These are phyloP conservation scores for Dioscorea alata DNA, from an alignment of 106 monocot species.

Conservation along the genomic window DNA sequence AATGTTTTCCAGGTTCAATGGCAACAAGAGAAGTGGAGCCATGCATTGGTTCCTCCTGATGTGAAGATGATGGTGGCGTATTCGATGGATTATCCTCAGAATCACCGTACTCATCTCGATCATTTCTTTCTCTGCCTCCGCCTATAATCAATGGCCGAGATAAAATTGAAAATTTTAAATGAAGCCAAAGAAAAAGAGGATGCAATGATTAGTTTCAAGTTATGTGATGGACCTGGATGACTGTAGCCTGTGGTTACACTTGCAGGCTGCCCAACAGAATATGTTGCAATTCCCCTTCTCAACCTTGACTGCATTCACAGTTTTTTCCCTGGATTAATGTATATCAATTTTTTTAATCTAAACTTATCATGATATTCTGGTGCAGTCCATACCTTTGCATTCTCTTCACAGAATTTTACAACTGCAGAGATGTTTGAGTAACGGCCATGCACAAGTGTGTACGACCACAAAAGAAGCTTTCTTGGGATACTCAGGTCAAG, in stretches of 20 bases:
- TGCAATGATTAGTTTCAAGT: neutral
- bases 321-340: neutral
- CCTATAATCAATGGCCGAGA: slow-evolving; percentile 5
- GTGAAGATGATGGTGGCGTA: neutral
- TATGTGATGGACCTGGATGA: slow-evolving; percentile 23
- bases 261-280: slow-evolving; percentile 12
- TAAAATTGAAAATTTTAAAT: neutral
- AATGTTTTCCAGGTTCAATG: slow-evolving; percentile 19
- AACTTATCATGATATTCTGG: neutral
- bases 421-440: slow-evolving; percentile 75
- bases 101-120: slow-evolving; percentile 24
- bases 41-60: slow-evolving; percentile 9
- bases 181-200: neutral
- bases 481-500: slow-evolving; percentile 94
- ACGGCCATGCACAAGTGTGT: slow-evolving; percentile 80
- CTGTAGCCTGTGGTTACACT: slow-evolving; percentile 2
- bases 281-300: slow-evolving; percentile 29
- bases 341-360: neutral
- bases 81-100: slow-evolving; percentile 21
- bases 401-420: slow-evolving; percentile 88
- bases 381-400: slow-evolving; percentile 48
- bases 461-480: slow-evolving; percentile 92
- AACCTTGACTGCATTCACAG: slow-evolving; percentile 36
- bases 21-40: neutral
- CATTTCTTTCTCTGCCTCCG: slow-evolving; percentile 28